Evolutionary conservation across 164 flowering plant genomes (phyloP).

Genomic region (Macadamia integrifolia): DNA sequence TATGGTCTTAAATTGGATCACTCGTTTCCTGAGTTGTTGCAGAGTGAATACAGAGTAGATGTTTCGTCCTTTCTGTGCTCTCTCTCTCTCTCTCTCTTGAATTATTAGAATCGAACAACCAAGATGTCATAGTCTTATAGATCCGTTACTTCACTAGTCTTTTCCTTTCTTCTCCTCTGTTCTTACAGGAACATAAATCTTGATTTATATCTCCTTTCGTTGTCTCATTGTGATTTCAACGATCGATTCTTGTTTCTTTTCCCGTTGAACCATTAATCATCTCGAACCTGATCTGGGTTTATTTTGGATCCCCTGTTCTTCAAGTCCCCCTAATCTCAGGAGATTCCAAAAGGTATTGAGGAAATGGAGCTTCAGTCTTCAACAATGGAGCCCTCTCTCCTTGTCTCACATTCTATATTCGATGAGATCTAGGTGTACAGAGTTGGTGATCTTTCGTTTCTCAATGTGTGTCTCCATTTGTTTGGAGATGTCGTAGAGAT

Average conservation of each 20-base stretch:
- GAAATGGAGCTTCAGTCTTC: conserved; percentile 4
- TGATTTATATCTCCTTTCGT: neutral
- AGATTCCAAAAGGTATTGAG: neutral
- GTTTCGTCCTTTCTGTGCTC: neutral
- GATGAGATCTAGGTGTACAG: neutral
- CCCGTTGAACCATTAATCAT: neutral
- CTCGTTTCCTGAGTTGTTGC: too few relatives aligned
- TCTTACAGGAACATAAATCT: neutral
- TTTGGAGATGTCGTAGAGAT: neutral
- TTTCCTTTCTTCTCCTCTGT: neutral
- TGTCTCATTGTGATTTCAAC: neutral
- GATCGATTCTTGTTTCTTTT: neutral
- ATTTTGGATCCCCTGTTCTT: conserved; percentile 13
- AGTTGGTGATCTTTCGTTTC: neutral
- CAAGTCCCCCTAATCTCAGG: neutral
- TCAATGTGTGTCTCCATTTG: neutral
- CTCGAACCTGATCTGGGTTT: conserved; percentile 10
- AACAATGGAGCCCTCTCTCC: neutral
- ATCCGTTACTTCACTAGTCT: neutral
- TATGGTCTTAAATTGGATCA: too few relatives aligned
- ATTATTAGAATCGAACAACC: too few relatives aligned
- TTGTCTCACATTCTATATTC: too few relatives aligned
- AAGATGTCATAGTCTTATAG: too few relatives aligned
- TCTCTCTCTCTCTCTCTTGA: neutral
- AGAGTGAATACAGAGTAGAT: neutral